Evolutionary conservation across 1,284 basidiomycete genomes (phyloP).

Genomic region (Pisolithus thermaeus): DNA sequence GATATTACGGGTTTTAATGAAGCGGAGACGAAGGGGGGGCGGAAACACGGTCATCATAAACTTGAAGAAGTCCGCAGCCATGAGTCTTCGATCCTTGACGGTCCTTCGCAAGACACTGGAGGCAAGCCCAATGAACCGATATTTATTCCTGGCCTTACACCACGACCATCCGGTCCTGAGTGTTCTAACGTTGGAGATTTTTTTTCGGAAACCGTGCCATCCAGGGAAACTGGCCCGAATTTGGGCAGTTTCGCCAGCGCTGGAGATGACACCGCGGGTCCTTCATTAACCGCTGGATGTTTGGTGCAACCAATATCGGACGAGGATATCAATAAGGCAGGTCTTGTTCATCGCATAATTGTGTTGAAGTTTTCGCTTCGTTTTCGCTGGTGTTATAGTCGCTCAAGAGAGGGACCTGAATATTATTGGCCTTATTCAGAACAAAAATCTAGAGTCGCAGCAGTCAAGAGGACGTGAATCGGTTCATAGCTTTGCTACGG

Average conservation of each 20-base stretch:
- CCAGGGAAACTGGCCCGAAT: too few relatives aligned
- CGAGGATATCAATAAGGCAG: neutral
- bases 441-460: slow-evolving; percentile 12
- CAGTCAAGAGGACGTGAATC: neutral
- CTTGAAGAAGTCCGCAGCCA: neutral
- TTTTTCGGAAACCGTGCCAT: too few relatives aligned
- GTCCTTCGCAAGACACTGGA: neutral
- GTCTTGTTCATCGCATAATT: neutral
- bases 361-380: neutral
- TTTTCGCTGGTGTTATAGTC: slow-evolving; percentile 2
- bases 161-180: neutral
- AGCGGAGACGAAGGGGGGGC: neutral
- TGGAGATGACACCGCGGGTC: neutral
- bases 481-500: neutral
- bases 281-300: neutral
- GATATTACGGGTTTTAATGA: neutral
- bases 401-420: slow-evolving; percentile 7
- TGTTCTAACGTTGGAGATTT: neutral
- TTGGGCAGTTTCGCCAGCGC: too few relatives aligned
- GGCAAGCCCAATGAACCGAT: neutral
- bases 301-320: slow-evolving; percentile 2
- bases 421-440: slow-evolving; percentile 26
- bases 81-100: neutral
- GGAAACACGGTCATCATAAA: neutral
- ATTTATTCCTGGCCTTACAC: too few relatives aligned